Percentiles rank a stretch among this genome's conserved stretches.
Evolutionary conservation across 345 rosid species (phyloP).

Genomic region (Barbarea vulgaris): DNA sequence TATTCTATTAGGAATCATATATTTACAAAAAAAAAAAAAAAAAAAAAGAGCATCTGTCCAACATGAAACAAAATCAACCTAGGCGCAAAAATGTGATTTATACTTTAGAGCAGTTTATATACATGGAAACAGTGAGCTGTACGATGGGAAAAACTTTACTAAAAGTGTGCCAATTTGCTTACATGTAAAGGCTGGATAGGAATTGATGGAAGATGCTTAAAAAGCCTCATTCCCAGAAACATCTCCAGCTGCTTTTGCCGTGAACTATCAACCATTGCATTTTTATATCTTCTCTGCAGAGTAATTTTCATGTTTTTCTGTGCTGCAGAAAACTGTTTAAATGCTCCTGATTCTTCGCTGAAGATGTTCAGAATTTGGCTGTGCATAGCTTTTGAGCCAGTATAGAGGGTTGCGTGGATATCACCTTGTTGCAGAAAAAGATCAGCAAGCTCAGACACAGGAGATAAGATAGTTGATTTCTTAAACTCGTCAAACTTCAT

Average conservation of each 20-base stretch:
- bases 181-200: slow-evolving; percentile 85
- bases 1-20: slow-evolving; percentile 5
- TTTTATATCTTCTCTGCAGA: slow-evolving; percentile 89
- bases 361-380: slow-evolving; percentile 96
- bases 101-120: slow-evolving; percentile 12
- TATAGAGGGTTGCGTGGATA: slow-evolving; percentile 97
- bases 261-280: slow-evolving; percentile 88
- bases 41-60: background rate
- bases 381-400: slow-evolving; percentile 99
- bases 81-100: background rate
- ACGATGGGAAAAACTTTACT: slow-evolving; percentile 6
- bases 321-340: slow-evolving; percentile 87
- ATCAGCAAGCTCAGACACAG: slow-evolving; percentile 88
- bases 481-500: slow-evolving; percentile 92
- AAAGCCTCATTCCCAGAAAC: slow-evolving; percentile 93
- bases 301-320: slow-evolving; percentile 87
- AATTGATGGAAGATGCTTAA: slow-evolving; percentile 95
- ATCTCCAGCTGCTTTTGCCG: slow-evolving; percentile 97
- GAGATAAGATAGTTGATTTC: slow-evolving; percentile 83
- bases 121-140: background rate
- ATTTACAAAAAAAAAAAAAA: background rate
- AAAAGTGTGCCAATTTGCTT: slow-evolving; percentile 39
- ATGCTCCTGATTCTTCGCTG: slow-evolving; percentile 89
- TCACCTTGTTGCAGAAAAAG: slow-evolving; percentile 96
- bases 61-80: slow-evolving; percentile 13